Conservation (phyloP, 139 green algal genomes). For the Chlorella sorokiniana region DNA sequence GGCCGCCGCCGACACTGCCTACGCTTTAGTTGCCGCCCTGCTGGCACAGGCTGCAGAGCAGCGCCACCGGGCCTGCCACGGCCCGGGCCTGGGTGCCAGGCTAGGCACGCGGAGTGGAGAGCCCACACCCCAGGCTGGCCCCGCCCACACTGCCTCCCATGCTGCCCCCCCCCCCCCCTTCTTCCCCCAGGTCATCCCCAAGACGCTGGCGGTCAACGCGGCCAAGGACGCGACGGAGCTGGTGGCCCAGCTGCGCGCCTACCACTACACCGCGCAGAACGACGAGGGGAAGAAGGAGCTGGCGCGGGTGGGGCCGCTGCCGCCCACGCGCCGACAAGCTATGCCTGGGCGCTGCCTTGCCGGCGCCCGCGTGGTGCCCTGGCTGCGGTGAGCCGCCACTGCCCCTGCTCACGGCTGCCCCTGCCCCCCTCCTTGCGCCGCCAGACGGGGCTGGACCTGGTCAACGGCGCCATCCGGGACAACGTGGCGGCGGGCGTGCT, state of each 20-base stretch:
- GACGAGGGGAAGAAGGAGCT: conserved; percentile 2
- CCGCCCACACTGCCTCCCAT: not conserved
- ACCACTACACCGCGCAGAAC: conserved; percentile 90
- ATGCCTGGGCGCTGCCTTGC: not conserved
- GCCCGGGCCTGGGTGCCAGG: no score
- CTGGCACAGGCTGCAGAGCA: no score
- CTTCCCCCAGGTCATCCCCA: conserved; percentile 75
- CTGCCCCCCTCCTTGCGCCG: not conserved
- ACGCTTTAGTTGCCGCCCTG: no score
- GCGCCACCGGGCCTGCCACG: no score
- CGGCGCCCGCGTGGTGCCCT: not conserved
- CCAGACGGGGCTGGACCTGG: conserved; percentile 79
- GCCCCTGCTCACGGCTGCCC: no score
- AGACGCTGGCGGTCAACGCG: conserved; percentile 94
- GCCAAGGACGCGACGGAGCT: conserved; percentile 96
- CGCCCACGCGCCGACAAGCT: not conserved
- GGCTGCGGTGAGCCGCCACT: no score
- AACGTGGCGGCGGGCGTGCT: conserved; percentile 95
- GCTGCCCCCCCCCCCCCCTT: not conserved
- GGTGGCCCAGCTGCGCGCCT: conserved; percentile 92
- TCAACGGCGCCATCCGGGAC: conserved; percentile 78
- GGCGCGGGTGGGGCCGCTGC: conserved; percentile 36
- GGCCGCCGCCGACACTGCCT: no score
- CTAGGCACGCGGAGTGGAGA: not conserved
- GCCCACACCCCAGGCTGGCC: not conserved